These are phyloP conservation scores for Fusarium sp. DNA, from an alignment of 2,329 filamentous ascomycete genomes.

Conservation along the genomic window DNA sequence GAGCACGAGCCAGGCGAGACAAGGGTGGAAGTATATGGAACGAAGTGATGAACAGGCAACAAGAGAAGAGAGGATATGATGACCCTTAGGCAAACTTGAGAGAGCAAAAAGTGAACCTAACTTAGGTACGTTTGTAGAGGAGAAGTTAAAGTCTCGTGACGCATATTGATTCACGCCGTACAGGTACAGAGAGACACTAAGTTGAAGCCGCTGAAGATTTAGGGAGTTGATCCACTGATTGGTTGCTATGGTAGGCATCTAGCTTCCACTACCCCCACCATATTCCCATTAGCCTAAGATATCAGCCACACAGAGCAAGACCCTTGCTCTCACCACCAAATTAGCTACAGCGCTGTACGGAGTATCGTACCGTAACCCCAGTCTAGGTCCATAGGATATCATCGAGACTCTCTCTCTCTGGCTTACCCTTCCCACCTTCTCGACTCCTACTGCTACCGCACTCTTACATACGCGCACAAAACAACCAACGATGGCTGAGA, in stretches of 20 bases:
- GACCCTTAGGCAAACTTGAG: background rate
- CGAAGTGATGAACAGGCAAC: constrained; percentile 1
- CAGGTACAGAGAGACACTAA: background rate
- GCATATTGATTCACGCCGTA: constrained; percentile 18
- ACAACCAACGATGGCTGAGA: constrained; percentile 12
- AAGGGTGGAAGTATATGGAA: constrained; percentile 6
- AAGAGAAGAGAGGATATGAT: background rate
- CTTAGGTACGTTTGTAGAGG: background rate
- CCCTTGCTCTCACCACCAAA: constrained; percentile 26
- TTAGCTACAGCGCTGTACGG: constrained; percentile 7
- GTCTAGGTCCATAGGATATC: constrained; percentile 5
- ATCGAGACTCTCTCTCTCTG: constrained; percentile 10
- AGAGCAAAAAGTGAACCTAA: background rate
- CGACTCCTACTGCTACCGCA: constrained; percentile 5
- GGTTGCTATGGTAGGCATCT: constrained; percentile 14
- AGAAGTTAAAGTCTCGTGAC: constrained; percentile 12
- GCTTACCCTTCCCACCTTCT: constrained; percentile 16
- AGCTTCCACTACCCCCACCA: constrained; percentile 11
- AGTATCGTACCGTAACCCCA: constrained; percentile 6
- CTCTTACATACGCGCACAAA: background rate
- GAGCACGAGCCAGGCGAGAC: constrained; percentile 26
- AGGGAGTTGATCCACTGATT: constrained; percentile 4
- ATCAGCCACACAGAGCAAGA: constrained; percentile 28
- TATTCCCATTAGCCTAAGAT: constrained; percentile 32
- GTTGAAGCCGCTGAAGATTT: constrained; percentile 27